Evolutionary conservation across 805 yeast genomes (phyloP).

Genomic region (Candida insectorum): DNA sequence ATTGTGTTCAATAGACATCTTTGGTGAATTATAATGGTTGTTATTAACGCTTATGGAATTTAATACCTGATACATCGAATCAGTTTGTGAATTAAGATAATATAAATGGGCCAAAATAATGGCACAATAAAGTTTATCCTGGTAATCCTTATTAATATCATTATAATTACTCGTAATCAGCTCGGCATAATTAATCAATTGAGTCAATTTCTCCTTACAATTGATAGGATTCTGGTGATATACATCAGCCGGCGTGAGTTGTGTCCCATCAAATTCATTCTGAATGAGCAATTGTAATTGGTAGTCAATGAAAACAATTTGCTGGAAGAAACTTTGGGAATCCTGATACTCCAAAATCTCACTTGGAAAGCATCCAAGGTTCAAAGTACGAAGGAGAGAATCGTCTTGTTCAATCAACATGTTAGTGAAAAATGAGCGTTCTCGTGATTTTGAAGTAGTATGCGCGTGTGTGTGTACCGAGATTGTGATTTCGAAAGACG

Average conservation of each 20-base stretch:
- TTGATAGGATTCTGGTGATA: conserved; percentile 7
- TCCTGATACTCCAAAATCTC: conserved; percentile 31
- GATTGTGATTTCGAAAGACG: no score
- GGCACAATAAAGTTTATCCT: conserved; percentile 30
- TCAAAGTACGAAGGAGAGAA: conserved; percentile 22
- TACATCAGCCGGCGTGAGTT: conserved; percentile 14
- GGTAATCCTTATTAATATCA: conserved; percentile 18
- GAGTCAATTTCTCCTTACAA: conserved; percentile 16
- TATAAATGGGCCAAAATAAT: conserved; percentile 34
- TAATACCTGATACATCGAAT: conserved; percentile 16
- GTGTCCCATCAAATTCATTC: conserved; percentile 25
- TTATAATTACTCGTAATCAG: conserved; percentile 24
- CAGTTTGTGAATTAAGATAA: conserved; percentile 22
- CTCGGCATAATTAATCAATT: conserved; percentile 23
- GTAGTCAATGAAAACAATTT: conserved; percentile 34
- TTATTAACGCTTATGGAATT: conserved; percentile 13
- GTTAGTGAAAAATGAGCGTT: not conserved
- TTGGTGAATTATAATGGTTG: conserved; percentile 9
- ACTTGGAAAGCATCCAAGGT: conserved; percentile 36
- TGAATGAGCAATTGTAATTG: conserved; percentile 31
- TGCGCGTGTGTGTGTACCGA: no score
- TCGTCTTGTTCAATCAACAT: conserved; percentile 30
- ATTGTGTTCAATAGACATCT: conserved; percentile 15
- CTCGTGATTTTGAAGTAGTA: no score
- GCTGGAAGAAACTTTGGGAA: conserved; percentile 30